Evolutionary conservation across 352 stramenopile species (phyloP), one percentile per base, ranked within the genome.

Genomic region (Phytopythium helicoides): DNA sequence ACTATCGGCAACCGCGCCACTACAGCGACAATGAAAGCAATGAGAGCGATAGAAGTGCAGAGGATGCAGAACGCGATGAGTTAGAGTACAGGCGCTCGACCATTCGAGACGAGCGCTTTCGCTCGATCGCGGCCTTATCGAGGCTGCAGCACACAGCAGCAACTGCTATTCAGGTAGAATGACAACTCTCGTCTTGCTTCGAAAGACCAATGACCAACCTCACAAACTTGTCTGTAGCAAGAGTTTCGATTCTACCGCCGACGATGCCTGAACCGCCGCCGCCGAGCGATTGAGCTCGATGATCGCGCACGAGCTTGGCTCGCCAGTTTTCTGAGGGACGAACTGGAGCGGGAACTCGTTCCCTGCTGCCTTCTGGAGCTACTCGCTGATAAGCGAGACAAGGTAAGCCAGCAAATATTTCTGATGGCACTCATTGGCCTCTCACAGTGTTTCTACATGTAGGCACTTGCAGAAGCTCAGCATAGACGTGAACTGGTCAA

Each of bases 201-300:
- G 26, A 21, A 18, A n/a, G n/a, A n/a, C n/a, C n/a, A n/a, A 5
- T 2, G 1, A 16, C 22, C 3, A 15, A 19, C n/a, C 18, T 26
- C 6, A 19, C 9, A 18, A 44, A 9, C 14, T 53, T 26, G 15
- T 22, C 35, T 37, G 19, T 47, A 85, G 74, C 56, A 52, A 36
- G 71, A 82, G 56, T 85, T 61, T 58, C 62, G 68, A 11, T 70
- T 71, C 26, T 75, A 75, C 54, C 61, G 66, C 7, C 56, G 62
- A 4, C 71, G 68, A 1, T 23, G 18, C 3, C 39, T 41, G 3
- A 74, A 68, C 21, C 53, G 44, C 10, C 40, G 53, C 45, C 62
- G 52, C 3, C 63, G 59, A n/a, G 54, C 56, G 16, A 25, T 51
- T 18, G 58, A 45, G 18, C 54, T 72, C n/a, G 23, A 60, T 3